Conservation (phyloP, 495 filamentous ascomycete species). For the Tuber indicum region DNA sequence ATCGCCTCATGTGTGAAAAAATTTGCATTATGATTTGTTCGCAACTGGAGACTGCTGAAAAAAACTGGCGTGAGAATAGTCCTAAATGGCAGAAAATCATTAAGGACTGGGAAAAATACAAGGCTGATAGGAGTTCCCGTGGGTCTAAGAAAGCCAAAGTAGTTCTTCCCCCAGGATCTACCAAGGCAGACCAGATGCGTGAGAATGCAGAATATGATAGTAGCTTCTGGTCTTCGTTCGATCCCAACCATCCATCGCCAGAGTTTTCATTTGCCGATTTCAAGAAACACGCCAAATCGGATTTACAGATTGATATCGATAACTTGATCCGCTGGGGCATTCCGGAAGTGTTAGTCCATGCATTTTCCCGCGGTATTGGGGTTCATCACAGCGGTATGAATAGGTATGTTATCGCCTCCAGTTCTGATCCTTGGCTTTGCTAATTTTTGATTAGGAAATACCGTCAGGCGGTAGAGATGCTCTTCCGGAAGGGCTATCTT, state of each 20-base stretch:
- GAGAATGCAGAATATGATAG: conserved; percentile 49
- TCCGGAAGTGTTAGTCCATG: conserved; percentile 50
- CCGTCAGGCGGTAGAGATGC: conserved; percentile 52
- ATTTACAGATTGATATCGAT: conserved; percentile 50
- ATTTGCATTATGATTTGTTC: conserved; percentile 49
- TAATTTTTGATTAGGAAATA: conserved; percentile 40
- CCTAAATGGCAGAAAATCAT: conserved; percentile 56
- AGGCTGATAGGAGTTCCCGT: conserved; percentile 45
- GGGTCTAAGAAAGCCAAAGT: conserved; percentile 44
- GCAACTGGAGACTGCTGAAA: conserved; percentile 53
- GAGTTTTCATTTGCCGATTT: conserved; percentile 60
- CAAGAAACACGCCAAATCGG: conserved; percentile 50
- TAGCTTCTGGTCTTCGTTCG: conserved; percentile 55
- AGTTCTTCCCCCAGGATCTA: conserved; percentile 44
- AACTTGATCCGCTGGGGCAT: conserved; percentile 49
- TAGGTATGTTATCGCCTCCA: conserved; percentile 47
- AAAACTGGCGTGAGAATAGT: conserved; percentile 52
- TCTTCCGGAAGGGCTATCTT: conserved; percentile 68
- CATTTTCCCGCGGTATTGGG: conserved; percentile 60
- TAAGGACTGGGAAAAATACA: conserved; percentile 50
- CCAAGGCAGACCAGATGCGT: conserved; percentile 44
- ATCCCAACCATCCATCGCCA: conserved; percentile 57
- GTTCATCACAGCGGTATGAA: conserved; percentile 77
- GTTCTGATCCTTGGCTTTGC: background rate
- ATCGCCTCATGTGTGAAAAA: conserved; percentile 57